phyloP scores from a whole-genome alignment of 2,329 filamentous ascomycete species.

The Calonectria pauciramosa region DNA sequence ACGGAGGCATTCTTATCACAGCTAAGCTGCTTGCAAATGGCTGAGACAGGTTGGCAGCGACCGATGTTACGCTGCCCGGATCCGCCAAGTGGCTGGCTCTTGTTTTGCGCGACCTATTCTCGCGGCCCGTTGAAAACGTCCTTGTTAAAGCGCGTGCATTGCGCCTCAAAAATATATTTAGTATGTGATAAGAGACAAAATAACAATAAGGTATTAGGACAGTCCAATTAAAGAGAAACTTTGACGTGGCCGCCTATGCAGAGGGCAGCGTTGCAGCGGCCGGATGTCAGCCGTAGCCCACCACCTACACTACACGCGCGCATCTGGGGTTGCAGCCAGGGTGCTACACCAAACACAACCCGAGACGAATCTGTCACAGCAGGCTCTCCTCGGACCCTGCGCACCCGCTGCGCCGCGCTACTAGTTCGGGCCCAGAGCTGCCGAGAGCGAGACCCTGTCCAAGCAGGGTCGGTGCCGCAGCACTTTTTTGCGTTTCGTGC shows the following conservation, averaged over 20 bases:
- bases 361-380: slow-evolving; percentile 55
- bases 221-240: background rate
- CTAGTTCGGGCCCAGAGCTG: slow-evolving; percentile 34
- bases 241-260: background rate
- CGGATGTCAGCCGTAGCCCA: background rate
- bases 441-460: slow-evolving; percentile 31
- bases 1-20: background rate
- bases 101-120: background rate
- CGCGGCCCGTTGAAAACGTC: slow-evolving; percentile 1
- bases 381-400: slow-evolving; percentile 35
- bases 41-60: slow-evolving; percentile 13
- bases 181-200: too few species aligned
- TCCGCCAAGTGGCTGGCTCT: background rate
- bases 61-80: slow-evolving; percentile 23
- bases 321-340: slow-evolving; percentile 23
- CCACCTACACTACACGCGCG: background rate
- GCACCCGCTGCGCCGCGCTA: slow-evolving; percentile 31
- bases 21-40: slow-evolving; percentile 11
- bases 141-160: background rate
- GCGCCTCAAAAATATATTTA: background rate
- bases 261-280: background rate
- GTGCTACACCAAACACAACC: slow-evolving; percentile 48
- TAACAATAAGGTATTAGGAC: background rate
- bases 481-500: slow-evolving; percentile 41
- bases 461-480: slow-evolving; percentile 30